Evolutionary conservation across 2,329 filamentous ascomycete genomes (phyloP), one percentile per base, ranked within the genome.

Genomic region (Rhytidhysteron rufulum): DNA sequence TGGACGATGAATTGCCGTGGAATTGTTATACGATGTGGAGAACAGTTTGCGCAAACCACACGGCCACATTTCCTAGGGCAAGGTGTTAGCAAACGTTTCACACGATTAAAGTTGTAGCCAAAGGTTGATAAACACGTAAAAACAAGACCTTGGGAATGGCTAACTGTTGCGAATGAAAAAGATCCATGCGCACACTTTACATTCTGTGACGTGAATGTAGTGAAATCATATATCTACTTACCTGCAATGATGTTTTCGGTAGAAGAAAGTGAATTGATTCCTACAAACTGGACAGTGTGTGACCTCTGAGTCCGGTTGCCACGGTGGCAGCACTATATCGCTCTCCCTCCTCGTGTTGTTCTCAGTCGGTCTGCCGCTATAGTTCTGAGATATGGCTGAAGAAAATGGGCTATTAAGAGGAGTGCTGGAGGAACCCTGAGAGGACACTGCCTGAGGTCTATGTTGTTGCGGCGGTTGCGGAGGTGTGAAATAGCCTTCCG

Each of bases 1-100:
- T 85, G 84, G 19, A 96, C 89, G 49, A 97, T 95, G 62, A 88
- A 97, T 59, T 93, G 87, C 49, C 90, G 80, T 1, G 91, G 91
- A 48, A 97, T 96, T 3, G 87, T 95, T 59, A 97, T 97, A 45
- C 89, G 81, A 65, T 97, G 91, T 3, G 91, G 91, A 3, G 91
- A 96, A 69, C 91, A 97, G 16, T 81, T 75, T 42, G 83, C 82
- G 66, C 91, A 97, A 18, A 97, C 91, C 7, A 97, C 90, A 45
- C 89, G 77, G 33, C 91, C 91, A 61, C 91, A 97, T 78, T 95
- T 96, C 51, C 83, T 86, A 39, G 11, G 20, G 19, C 20, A 17
- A 40, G 29, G 24, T 7, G 24, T 32, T 32, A 36, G 35, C 10
- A 39, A n/a, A n/a, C n/a, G n/a, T n/a, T n/a, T n/a, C n/a, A n/a